Conservation (phyloP, 768 basidiomycete species). For the Pulveroboletus frians region DNA sequence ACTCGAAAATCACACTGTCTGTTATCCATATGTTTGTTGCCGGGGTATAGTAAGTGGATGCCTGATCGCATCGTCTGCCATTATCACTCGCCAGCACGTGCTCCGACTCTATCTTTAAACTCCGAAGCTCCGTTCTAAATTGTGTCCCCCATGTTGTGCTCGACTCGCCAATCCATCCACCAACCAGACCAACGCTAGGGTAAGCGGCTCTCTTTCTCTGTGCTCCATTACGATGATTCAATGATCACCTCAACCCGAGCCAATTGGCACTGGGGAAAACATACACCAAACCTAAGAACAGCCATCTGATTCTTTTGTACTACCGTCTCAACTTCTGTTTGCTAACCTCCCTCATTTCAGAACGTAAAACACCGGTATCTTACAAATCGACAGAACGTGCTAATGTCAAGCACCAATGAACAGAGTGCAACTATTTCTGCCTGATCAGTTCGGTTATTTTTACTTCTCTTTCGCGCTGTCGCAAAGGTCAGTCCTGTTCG, state of each 20-base stretch:
- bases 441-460: slow-evolving; percentile 39
- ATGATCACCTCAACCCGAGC: slow-evolving; percentile 27
- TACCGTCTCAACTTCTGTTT: background rate
- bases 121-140: slow-evolving; percentile 4
- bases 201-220: slow-evolving; percentile 2
- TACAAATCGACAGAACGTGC: background rate
- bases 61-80: background rate
- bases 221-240: slow-evolving; percentile 16
- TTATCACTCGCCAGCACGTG: no score
- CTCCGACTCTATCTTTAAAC: background rate
- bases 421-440: background rate
- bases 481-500: slow-evolving; percentile 2
- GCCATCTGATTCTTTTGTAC: slow-evolving; percentile 26
- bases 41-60: background rate
- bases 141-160: no score
- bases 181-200: background rate
- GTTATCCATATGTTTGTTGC: background rate
- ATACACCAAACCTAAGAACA: slow-evolving; percentile 28
- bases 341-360: slow-evolving; percentile 14
- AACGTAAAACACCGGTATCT: background rate
- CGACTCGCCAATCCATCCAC: no score
- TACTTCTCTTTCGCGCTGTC: slow-evolving; percentile 50
- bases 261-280: slow-evolving; percentile 30
- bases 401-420: background rate
- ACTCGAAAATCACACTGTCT: background rate